These are phyloP conservation scores for Candida sanyaensis DNA, from an alignment of 1,139 yeast genomes.

Conservation along the genomic window DNA sequence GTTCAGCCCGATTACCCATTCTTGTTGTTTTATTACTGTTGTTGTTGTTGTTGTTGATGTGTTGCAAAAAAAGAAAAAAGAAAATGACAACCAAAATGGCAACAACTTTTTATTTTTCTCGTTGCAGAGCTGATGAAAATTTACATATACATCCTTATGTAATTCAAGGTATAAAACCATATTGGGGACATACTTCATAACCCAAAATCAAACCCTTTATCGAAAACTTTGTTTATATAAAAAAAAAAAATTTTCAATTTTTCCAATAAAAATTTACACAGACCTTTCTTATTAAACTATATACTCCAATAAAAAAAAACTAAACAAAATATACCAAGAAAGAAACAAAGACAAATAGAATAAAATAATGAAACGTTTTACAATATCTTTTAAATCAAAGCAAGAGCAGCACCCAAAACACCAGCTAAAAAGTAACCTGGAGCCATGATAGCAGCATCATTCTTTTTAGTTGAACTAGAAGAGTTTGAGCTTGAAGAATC, in stretches of 20 bases:
- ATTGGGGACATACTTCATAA: neutral
- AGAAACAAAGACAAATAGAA: neutral
- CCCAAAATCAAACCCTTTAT: too few species aligned
- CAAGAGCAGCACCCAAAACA: slow-evolving; percentile 6
- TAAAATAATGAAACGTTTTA: neutral
- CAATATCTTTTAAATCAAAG: slow-evolving; percentile 2
- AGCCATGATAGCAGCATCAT: slow-evolving; percentile 6
- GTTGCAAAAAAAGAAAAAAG: slow-evolving; percentile 1
- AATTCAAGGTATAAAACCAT: too few species aligned
- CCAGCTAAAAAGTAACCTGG: slow-evolving; percentile 8
- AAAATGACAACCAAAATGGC: neutral
- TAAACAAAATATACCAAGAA: neutral
- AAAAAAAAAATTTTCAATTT: too few species aligned
- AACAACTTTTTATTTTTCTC: too few species aligned
- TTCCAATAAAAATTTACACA: neutral
- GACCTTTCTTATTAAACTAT: neutral
- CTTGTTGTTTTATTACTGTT: too few species aligned
- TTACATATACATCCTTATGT: too few species aligned
- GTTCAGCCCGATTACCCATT: slow-evolving; percentile 4
- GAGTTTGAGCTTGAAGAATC: slow-evolving; percentile 7
- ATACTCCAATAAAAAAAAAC: neutral
- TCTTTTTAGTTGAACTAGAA: slow-evolving; percentile 12
- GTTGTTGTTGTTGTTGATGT: neutral
- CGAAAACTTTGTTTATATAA: too few species aligned
- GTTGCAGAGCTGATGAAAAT: too few species aligned